A percentile compares a stretch with the other conserved stretches of the same genome.
Evolutionary conservation across 148 eudicot genomes (phyloP).

Genomic region (Camellia lanceoleosa): DNA sequence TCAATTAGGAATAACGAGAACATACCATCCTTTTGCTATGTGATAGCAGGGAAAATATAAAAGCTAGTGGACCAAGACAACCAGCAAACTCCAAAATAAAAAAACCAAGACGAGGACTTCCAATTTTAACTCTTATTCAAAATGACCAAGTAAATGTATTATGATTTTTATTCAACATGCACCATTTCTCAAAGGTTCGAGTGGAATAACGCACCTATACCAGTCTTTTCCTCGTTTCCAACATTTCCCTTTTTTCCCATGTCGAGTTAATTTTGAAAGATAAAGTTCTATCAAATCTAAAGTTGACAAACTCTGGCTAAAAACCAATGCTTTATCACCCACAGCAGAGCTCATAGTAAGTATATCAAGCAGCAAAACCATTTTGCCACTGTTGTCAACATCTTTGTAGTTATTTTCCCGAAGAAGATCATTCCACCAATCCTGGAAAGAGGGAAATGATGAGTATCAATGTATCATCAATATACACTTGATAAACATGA

Average conservation of each 20-base stretch:
- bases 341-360: slow-evolving; percentile 61
- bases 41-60: neutral
- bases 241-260: slow-evolving; percentile 57
- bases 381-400: slow-evolving; percentile 83
- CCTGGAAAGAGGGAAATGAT: slow-evolving; percentile 43
- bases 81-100: neutral
- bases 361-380: slow-evolving; percentile 92
- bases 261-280: slow-evolving; percentile 56
- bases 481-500: neutral
- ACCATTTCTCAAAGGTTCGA: neutral
- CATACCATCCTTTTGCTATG: neutral
- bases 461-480: neutral
- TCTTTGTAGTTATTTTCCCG: slow-evolving; percentile 50
- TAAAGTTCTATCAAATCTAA: slow-evolving; percentile 77
- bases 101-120: neutral
- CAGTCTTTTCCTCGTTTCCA: slow-evolving; percentile 94
- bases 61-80: neutral
- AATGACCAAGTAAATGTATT: neutral
- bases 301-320: slow-evolving; percentile 88
- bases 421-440: slow-evolving; percentile 91
- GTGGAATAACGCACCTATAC: slow-evolving; percentile 68
- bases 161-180: neutral
- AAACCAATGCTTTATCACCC: slow-evolving; percentile 86
- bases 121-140: neutral
- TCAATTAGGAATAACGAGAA: neutral